Conservation (phyloP, 2,329 filamentous ascomycete genomes). For the Aspergillus unguis region DNA sequence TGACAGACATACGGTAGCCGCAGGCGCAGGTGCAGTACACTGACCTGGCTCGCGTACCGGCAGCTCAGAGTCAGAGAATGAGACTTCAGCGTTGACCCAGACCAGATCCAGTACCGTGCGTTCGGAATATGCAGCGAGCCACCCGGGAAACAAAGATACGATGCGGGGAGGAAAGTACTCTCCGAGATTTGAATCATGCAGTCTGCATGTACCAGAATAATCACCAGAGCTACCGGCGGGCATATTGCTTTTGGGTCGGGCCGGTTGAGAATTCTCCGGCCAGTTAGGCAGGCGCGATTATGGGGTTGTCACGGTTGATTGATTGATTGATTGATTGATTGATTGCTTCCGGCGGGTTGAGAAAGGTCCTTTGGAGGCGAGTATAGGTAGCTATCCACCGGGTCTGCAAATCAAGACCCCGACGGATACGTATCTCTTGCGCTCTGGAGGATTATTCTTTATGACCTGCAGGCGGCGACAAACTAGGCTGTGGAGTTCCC, state of each 20-base stretch:
- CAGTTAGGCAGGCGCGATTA: too few relatives aligned
- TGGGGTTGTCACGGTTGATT: too few relatives aligned
- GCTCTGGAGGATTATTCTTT: not conserved
- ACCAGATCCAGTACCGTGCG: not conserved
- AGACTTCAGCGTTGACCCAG: not conserved
- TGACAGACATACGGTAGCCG: not conserved
- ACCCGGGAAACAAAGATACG: not conserved
- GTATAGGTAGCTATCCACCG: conserved; percentile 1
- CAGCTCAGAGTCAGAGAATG: not conserved
- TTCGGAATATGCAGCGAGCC: conserved; percentile 8
- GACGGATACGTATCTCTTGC: too few relatives aligned
- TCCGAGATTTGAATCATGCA: too few relatives aligned
- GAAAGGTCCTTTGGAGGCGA: not conserved
- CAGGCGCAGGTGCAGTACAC: not conserved
- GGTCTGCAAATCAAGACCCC: not conserved
- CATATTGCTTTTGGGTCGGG: not conserved
- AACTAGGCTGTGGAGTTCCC: not conserved
- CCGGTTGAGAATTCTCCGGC: too few relatives aligned
- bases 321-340: too few relatives aligned
- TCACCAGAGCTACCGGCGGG: not conserved
- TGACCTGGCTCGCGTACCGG: not conserved
- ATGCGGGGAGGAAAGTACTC: not conserved
- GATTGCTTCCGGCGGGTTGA: too few relatives aligned
- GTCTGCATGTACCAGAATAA: too few relatives aligned
- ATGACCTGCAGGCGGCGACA: not conserved